Conservation (phyloP, 2,329 filamentous ascomycete species). For the Pyrenophora tritici-repentis region DNA sequence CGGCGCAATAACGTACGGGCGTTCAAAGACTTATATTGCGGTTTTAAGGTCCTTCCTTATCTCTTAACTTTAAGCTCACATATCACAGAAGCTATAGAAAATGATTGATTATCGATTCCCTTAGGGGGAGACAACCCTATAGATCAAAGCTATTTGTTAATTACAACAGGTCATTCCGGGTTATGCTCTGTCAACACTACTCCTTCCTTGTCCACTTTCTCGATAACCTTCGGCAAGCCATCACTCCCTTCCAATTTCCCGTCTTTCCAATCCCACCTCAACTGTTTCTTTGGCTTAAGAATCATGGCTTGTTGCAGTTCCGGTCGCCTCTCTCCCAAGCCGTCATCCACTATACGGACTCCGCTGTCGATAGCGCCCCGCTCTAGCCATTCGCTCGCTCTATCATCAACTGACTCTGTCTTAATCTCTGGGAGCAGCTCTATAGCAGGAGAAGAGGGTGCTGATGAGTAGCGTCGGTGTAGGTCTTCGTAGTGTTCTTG, state of each 20-base stretch:
- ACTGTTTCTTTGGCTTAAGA: conserved; percentile 4
- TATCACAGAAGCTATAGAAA: background rate
- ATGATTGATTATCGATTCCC: background rate
- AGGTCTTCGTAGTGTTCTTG: conserved; percentile 8
- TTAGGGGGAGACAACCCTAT: background rate
- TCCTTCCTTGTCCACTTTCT: background rate
- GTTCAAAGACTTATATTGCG: too few relatives aligned
- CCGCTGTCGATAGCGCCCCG: conserved; percentile 7
- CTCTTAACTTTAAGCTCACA: background rate
- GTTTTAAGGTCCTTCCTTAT: too few relatives aligned
- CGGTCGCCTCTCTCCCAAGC: conserved; percentile 5
- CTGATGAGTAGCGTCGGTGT: conserved; percentile 11
- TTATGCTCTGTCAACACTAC: background rate
- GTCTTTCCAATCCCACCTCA: conserved; percentile 10
- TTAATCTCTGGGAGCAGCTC: conserved; percentile 17
- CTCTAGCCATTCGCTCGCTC: conserved; percentile 26
- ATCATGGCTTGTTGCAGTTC: conserved; percentile 2
- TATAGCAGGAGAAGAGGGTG: conserved; percentile 12
- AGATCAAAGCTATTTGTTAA: background rate
- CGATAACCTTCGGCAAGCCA: background rate
- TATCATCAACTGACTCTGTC: conserved; percentile 16
- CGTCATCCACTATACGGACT: conserved; percentile 4
- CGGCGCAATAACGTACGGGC: too few relatives aligned
- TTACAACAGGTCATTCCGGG: background rate
- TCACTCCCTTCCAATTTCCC: background rate